A percentile compares a stretch with the other conserved stretches of the same genome.
These are phyloP conservation scores for Lentinula novae-zelandiae DNA, from an alignment of 1,284 basidiomycete species.

Conservation along the genomic window DNA sequence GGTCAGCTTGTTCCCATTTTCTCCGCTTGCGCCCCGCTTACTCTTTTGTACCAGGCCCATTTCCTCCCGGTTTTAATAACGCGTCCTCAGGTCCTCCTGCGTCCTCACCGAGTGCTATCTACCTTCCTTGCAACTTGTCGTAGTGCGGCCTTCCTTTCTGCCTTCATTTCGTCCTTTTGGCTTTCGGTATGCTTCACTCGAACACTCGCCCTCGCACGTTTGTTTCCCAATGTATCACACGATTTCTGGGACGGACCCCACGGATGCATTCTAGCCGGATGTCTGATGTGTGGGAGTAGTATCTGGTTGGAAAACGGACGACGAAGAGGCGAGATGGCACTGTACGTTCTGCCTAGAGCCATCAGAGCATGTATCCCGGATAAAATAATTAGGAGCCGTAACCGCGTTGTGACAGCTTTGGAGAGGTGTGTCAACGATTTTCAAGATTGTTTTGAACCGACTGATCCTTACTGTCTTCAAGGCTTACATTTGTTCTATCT, in stretches of 20 bases:
- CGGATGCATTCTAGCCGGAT: conserved; percentile 64
- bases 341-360: conserved; percentile 73
- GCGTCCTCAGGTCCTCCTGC: conserved; percentile 49
- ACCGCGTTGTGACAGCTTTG: conserved; percentile 31
- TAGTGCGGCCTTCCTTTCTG: conserved; percentile 67
- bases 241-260: conserved; percentile 74
- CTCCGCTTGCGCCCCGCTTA: not conserved
- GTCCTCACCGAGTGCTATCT: conserved; percentile 34
- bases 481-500: conserved; percentile 55
- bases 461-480: conserved; percentile 16
- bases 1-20: conserved; percentile 34
- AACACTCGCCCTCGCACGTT: conserved; percentile 55
- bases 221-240: conserved; percentile 64
- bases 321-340: conserved; percentile 70
- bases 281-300: conserved; percentile 66
- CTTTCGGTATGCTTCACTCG: conserved; percentile 63
- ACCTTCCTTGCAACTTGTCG: conserved; percentile 49
- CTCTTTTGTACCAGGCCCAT: conserved; percentile 49
- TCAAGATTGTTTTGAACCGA: not conserved
- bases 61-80: conserved; percentile 61
- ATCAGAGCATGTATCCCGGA: conserved; percentile 57
- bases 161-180: conserved; percentile 70
- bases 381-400: conserved; percentile 44
- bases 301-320: conserved; percentile 72
- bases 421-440: conserved; percentile 45